These are phyloP conservation scores for Helianthus tuberosus DNA, from an alignment of 129 eudicot genomes.

Conservation along the genomic window DNA sequence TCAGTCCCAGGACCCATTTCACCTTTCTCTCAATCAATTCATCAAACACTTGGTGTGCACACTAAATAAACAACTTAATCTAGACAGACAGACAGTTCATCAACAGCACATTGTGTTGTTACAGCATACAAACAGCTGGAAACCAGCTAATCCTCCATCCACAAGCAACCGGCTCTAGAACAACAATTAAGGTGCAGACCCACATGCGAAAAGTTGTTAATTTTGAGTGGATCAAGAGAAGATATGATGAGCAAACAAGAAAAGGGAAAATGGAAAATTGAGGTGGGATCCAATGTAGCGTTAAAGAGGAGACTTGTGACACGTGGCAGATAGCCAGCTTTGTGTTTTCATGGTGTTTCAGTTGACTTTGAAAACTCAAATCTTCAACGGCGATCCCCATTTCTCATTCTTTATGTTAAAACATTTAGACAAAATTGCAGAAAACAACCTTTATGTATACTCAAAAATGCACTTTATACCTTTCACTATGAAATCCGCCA, in stretches of 20 bases:
- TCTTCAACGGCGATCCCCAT: background rate
- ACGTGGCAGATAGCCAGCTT: too few relatives aligned
- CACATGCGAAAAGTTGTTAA: slow-evolving; percentile 15
- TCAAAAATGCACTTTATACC: too few relatives aligned
- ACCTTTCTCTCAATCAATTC: slow-evolving; percentile 33
- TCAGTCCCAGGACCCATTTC: slow-evolving; percentile 66
- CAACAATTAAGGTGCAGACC: slow-evolving; percentile 22
- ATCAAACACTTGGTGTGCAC: slow-evolving; percentile 33
- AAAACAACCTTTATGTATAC: too few relatives aligned
- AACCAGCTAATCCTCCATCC: slow-evolving; percentile 15
- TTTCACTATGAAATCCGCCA: too few relatives aligned
- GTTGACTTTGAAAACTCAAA: slow-evolving; percentile 16
- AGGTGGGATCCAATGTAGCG: slow-evolving; percentile 15
- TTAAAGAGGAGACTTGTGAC: background rate
- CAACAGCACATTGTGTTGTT: slow-evolving; percentile 33
- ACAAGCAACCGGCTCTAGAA: background rate
- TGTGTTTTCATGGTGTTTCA: background rate
- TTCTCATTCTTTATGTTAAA: too few relatives aligned
- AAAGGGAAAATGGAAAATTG: slow-evolving; percentile 8
- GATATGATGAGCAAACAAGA: background rate
- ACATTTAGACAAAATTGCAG: too few relatives aligned
- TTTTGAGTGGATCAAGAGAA: background rate
- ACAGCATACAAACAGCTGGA: slow-evolving; percentile 25
- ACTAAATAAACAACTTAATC: slow-evolving; percentile 18
- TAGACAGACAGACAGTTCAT: background rate